Evolutionary conservation across 192 early-diverging fungal species (phyloP), one percentile per base, ranked within the genome.

Genomic region (Entomortierella beljakovae): DNA sequence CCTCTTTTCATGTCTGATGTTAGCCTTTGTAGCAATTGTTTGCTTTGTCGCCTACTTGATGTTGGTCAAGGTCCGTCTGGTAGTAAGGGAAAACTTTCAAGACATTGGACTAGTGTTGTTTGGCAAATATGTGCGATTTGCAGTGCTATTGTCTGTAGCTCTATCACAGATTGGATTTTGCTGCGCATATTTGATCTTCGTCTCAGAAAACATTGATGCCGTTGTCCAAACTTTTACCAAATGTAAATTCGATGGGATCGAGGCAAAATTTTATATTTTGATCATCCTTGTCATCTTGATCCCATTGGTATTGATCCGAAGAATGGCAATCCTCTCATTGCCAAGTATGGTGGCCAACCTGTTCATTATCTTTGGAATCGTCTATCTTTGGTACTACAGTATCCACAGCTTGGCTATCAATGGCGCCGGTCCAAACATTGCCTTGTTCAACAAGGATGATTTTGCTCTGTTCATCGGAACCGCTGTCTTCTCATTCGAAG

Each of bases 391-490:
- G 72, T 85, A 88, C 68, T 91, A 89, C 69, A 92, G 94, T 64
- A 71, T 98, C 52, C 84, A 83, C 69, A 85, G 80, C 32, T 67
- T 98, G 54, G 64, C 68, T 42, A 93, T 93, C 6, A 69, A 88
- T 28, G 89, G 90, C 23, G 82, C 89, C 22, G 84, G 96, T 5
- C 83, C 89, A 59, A 64, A 80, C 67, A 85, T 85, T 46, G 1
- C 33, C 3, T 34, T 68, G 64, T 87, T 97, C 71, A 98, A 96
- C 85, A 76, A 86, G 33, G 82, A 92, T 68, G 85, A 85, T 61
- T 96, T 95, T 81, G 88, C 94, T 16, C 83, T 97, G 48, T 94
- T 98, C 69, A 89, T 98, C 52, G 96, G 96, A 46, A 98, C 96
- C 6, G 95, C 95, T 25, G 92, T 96, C 51, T 98, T 94, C 80